phyloP scores from a whole-genome alignment of 2,329 filamentous ascomycete genomes.

The Colletotrichum coccodes region DNA sequence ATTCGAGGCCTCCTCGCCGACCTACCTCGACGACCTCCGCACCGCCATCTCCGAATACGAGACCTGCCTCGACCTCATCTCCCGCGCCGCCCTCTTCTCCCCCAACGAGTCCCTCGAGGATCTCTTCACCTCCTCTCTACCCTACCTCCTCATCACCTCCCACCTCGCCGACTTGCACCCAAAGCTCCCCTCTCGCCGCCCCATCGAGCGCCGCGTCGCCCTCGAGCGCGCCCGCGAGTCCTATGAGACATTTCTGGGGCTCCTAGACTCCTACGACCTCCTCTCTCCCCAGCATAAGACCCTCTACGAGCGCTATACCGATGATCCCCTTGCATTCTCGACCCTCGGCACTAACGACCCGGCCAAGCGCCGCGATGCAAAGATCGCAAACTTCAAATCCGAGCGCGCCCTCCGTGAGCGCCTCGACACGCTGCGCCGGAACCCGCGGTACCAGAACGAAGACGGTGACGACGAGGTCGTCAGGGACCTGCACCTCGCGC shows the following conservation, averaged over 20 bases:
- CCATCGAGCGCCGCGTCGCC: constrained; percentile 67
- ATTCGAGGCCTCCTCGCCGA: constrained; percentile 69
- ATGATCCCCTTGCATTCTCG: constrained; percentile 78
- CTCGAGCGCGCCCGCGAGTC: constrained; percentile 73
- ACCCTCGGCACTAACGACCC: constrained; percentile 69
- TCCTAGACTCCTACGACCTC: constrained; percentile 82
- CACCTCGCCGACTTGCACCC: constrained; percentile 83
- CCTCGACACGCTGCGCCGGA: constrained; percentile 68
- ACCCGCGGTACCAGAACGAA: constrained; percentile 63
- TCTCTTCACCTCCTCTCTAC: constrained; percentile 83
- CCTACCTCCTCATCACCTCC: constrained; percentile 84
- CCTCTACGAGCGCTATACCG: constrained; percentile 77
- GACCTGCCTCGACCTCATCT: constrained; percentile 75
- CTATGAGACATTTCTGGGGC: constrained; percentile 82
- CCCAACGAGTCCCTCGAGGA: constrained; percentile 91
- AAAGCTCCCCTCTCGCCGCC: constrained; percentile 65
- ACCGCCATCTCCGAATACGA: constrained; percentile 77
- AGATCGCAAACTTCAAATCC: constrained; percentile 85
- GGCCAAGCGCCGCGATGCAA: constrained; percentile 78
- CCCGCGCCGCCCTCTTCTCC: constrained; percentile 84
- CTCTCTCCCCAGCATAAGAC: constrained; percentile 72
- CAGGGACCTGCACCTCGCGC: constrained; percentile 80
- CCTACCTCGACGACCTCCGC: constrained; percentile 75
- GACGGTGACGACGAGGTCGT: constrained; percentile 87
- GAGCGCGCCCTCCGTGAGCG: constrained; percentile 88